These are phyloP conservation scores for Saksenaea oblongispora DNA, from an alignment of 371 early-diverging fungal genomes.

Conservation along the genomic window DNA sequence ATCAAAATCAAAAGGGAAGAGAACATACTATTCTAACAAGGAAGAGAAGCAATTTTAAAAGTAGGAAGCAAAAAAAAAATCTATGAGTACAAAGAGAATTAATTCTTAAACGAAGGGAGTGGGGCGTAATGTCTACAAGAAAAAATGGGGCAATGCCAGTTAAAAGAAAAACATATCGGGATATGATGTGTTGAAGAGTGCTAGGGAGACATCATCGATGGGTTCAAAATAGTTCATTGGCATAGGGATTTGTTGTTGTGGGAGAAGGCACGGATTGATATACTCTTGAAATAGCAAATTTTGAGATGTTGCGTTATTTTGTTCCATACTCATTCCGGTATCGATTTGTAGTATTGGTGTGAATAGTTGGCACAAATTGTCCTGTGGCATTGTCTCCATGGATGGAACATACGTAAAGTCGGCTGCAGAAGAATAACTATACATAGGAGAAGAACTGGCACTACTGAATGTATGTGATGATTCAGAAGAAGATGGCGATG, in stretches of 20 bases:
- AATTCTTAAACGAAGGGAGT: neutral
- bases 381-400: neutral
- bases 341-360: neutral
- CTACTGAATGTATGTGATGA: neutral
- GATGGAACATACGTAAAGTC: neutral
- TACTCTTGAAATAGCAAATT: neutral
- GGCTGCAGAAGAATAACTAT: neutral
- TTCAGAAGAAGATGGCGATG: neutral
- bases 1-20: too few relatives aligned
- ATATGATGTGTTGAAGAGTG: neutral
- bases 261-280: neutral
- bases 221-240: neutral
- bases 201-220: neutral
- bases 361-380: neutral
- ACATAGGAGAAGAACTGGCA: neutral
- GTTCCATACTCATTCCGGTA: neutral
- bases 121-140: neutral
- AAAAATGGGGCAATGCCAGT: neutral
- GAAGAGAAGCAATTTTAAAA: neutral
- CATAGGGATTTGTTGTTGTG: neutral
- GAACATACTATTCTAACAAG: neutral
- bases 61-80: neutral
- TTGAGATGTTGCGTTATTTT: neutral
- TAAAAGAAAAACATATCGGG: neutral
- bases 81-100: neutral